These are phyloP conservation scores for Alternaria rosae DNA, from an alignment of 2,329 filamentous ascomycete species.

Conservation along the genomic window DNA sequence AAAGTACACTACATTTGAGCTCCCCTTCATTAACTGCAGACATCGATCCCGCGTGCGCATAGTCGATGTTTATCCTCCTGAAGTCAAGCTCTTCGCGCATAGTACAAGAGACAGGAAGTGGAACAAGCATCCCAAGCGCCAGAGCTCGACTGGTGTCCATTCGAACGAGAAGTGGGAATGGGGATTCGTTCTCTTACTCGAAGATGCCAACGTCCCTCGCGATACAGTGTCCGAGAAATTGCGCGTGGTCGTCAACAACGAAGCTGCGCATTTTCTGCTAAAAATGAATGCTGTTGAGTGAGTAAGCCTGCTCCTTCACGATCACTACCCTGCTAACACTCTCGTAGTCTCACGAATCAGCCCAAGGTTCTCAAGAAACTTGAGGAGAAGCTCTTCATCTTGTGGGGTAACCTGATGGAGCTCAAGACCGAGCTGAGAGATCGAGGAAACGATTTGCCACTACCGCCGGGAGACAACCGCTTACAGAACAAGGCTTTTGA, in stretches of 20 bases:
- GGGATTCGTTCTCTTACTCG: conserved; percentile 80
- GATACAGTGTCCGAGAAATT: conserved; percentile 52
- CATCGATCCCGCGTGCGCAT: conserved; percentile 77
- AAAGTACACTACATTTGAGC: conserved; percentile 50
- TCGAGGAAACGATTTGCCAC: conserved; percentile 29
- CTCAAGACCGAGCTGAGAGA: conserved; percentile 69
- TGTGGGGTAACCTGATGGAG: conserved; percentile 79
- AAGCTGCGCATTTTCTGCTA: conserved; percentile 64
- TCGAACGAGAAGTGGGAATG: conserved; percentile 73
- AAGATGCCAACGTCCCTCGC: conserved; percentile 64
- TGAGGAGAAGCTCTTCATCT: conserved; percentile 73
- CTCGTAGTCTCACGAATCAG: conserved; percentile 64
- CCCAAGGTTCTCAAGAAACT: conserved; percentile 60
- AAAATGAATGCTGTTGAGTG: conserved; percentile 63
- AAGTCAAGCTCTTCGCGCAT: conserved; percentile 73
- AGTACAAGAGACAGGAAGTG: conserved; percentile 49
- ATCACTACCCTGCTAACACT: conserved; percentile 11
- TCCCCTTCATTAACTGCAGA: conserved; percentile 78
- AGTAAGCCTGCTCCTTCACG: conserved; percentile 26
- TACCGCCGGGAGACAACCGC: conserved; percentile 32
- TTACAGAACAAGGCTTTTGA: conserved; percentile 55
- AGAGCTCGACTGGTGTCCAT: conserved; percentile 41
- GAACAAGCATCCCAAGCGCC: conserved; percentile 50
- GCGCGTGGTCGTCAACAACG: conserved; percentile 70
- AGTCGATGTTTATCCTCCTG: conserved; percentile 77